Base-by-base conservation (phyloP, 169 alveolate genomes). In the Plasmodium gallinaceum region DNA sequence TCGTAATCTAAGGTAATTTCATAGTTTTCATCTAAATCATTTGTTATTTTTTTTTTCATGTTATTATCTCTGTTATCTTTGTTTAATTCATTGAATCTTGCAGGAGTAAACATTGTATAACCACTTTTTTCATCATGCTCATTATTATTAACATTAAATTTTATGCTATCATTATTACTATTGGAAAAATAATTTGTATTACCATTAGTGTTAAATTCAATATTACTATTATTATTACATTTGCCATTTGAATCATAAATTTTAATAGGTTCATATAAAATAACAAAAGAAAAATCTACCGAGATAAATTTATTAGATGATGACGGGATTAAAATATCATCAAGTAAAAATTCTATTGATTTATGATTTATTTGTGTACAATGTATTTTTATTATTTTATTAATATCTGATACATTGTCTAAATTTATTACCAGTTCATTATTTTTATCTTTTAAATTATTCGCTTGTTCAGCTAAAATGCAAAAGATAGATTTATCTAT, bases 401-500 rank as follows among this genome's bases (percentile, higher is more conserved):
- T 42, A 5, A 22, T 42, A 20, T 61, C 43, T 42, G 54, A 7
- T 51, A 22, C 14, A 61, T 71, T 43, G 20, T 73, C 71, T 10
- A 66, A 62, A 37, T 83, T 52, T 37, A 83, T 57, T 52, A 37
- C 7, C 20, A 83, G 0, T 26, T 83, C 83, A 83, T 83, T 83
- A 83, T 83, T 83, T 68, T 26, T 83, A 52, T 83, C 91, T 43
- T 83, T 83, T 60, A 83, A 62, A 48, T 83, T 83, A 69, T 83
- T 83, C 32, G 85, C 74, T 57, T 83, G 91, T 69, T 83, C 91
- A 24, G 91, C 91, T 7, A 83, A 62, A 52, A 83, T 83, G 45
- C 65, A 83, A 65, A 83, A 83, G 54, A 83, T 83, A 10, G 91
- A 83, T 69, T 83, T 83, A 57, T 83, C 91, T 68, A 83, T 83